Evolutionary conservation across 177 flowering plant species (phyloP).

Genomic region (Vitis hybrid): DNA sequence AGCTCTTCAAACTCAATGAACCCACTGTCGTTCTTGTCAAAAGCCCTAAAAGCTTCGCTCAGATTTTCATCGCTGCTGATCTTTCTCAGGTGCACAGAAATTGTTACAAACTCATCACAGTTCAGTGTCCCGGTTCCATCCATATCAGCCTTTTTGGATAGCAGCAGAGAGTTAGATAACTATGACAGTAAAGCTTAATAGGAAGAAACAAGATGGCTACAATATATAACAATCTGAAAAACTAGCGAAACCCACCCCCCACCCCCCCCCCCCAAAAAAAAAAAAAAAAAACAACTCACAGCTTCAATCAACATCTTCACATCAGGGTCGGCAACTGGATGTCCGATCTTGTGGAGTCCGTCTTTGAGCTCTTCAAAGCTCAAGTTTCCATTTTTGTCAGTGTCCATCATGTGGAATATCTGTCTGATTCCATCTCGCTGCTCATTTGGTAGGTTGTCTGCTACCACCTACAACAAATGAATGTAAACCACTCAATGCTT

Average conservation of each 20-base stretch:
- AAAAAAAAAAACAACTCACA: conserved; percentile 35
- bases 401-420: conserved; percentile 74
- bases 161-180: background rate
- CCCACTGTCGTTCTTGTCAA: conserved; percentile 76
- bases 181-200: background rate
- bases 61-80: conserved; percentile 57
- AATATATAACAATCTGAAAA: too few relatives aligned
- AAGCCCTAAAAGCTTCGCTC: conserved; percentile 50
- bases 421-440: conserved; percentile 50
- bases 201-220: background rate
- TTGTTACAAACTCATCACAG: conserved; percentile 71
- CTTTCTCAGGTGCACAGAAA: conserved; percentile 63
- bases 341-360: conserved; percentile 55
- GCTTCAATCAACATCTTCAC: conserved; percentile 68
- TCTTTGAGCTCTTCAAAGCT: conserved; percentile 65
- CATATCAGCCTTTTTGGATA: conserved; percentile 51
- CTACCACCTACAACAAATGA: conserved; percentile 52
- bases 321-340: conserved; percentile 58
- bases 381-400: conserved; percentile 72
- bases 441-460: conserved; percentile 66
- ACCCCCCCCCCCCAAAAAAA: background rate
- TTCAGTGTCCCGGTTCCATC: conserved; percentile 72
- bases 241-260: too few relatives aligned
- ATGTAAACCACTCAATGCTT: background rate
- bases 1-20: conserved; percentile 81